Percentiles rank a stretch among this genome's conserved stretches.
Evolutionary conservation across 768 basidiomycete species (phyloP).

Genomic region (Ephemerocybe angulata): DNA sequence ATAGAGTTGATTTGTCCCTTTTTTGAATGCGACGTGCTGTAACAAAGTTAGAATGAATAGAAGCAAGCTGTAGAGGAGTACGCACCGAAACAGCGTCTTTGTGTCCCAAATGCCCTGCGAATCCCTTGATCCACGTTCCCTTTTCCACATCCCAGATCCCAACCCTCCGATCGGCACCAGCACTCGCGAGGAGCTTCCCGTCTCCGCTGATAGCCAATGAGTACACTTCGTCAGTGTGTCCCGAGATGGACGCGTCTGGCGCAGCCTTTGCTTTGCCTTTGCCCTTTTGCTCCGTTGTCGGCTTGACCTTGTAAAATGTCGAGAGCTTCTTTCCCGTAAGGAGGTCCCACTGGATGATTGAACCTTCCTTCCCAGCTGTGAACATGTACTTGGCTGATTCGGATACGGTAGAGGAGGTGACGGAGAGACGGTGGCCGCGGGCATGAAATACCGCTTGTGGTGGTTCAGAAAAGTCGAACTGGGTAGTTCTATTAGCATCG

Average conservation of each 20-base stretch:
- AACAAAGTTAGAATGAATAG: constrained; percentile 3
- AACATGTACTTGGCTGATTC: constrained; percentile 74
- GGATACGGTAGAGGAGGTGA: constrained; percentile 79
- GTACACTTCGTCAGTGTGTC: constrained; percentile 86
- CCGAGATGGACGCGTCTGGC: constrained; percentile 43
- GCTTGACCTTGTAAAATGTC: constrained; percentile 58
- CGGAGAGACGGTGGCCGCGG: constrained; percentile 71
- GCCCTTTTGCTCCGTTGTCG: constrained; percentile 44
- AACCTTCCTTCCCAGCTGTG: constrained; percentile 88
- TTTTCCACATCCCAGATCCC: constrained; percentile 84
- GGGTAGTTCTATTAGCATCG: background rate
- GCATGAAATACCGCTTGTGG: constrained; percentile 52
- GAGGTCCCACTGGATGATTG: constrained; percentile 83
- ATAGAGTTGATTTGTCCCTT: constrained; percentile 71
- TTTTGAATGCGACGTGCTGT: constrained; percentile 72
- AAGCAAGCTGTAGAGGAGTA: constrained; percentile 5
- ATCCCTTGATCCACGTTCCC: constrained; percentile 72
- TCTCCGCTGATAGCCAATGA: constrained; percentile 82
- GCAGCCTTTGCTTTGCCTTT: constrained; percentile 55
- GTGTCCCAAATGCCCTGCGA: constrained; percentile 75
- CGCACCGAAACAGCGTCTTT: constrained; percentile 40
- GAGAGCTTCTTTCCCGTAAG: constrained; percentile 54
- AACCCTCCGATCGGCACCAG: constrained; percentile 77
- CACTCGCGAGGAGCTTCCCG: constrained; percentile 82
- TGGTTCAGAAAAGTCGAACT: constrained; percentile 58